Base-by-base conservation (phyloP, 805 yeast genomes). In the Saturnispora dispora region DNA sequence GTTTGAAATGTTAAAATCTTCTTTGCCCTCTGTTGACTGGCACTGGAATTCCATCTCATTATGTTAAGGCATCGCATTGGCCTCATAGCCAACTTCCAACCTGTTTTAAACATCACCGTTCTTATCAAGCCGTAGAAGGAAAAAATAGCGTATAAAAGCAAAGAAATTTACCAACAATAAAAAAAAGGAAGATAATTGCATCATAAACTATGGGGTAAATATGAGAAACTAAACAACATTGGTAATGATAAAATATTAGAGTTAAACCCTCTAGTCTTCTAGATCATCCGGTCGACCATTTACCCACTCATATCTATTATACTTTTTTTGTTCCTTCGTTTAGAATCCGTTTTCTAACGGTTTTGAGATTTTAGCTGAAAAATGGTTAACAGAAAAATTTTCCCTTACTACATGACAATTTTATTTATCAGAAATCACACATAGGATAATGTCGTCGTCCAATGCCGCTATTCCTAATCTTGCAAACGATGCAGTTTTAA, bases 401-500 rank as follows among this genome's bases (percentile, higher is more conserved):
- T 30, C 33, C 33, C 13, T 30, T 30, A 30, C 15, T 30, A 30
- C 13, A 13, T 30, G 33, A 30, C 33, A 30, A 6, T 10, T 13
- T 30, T 30, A 13, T 30, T 30, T 30, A 30, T 30, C 33, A 30
- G 33, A 30, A 36, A 36, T 18, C 7, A 36, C 20, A 15, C 40
- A n/a, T 13, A 46, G 20, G 50, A 40, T 15, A 42, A 58, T 61
- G 64, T 51, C 58, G 15, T 15, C 17, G 13, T 13, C 20, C 20
- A 42, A 47, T 37, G 45, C 64, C 27, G 67, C 71, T 52, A 60
- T 77, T 40, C 96, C 96, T 36, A 79, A 75, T 6, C 66, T 87
- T 40, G 91, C 96, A 13, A 76, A 91, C 3, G 97, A 89, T 57
- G 98, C 98, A 9, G 98, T 93, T 30, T 75, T 93, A 48, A 85